These are phyloP conservation scores for Syzygium grande DNA, from an alignment of 345 rosid species.

Conservation along the genomic window DNA sequence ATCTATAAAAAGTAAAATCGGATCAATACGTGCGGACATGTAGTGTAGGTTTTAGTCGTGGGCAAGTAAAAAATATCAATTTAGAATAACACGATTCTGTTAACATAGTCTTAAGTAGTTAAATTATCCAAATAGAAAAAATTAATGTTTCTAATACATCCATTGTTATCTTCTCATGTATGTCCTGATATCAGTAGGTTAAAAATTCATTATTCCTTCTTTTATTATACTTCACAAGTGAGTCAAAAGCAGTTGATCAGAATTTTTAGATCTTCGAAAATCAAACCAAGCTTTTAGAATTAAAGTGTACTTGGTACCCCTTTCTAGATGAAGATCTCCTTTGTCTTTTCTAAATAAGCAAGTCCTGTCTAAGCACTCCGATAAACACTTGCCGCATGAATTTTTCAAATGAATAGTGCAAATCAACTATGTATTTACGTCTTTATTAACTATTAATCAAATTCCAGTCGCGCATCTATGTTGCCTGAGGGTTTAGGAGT, in stretches of 20 bases:
- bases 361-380: no score
- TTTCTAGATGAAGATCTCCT: neutral
- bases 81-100: neutral
- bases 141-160: neutral
- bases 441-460: no score
- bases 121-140: neutral
- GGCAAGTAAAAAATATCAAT: neutral
- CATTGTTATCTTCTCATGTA: no score
- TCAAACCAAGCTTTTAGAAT: no score
- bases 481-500: no score
- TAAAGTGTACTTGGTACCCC: no score
- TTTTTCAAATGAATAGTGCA: neutral
- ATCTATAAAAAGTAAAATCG: neutral
- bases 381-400: neutral
- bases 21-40: neutral
- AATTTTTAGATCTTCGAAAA: neutral
- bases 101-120: neutral
- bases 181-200: no score
- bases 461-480: no score
- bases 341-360: neutral
- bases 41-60: neutral
- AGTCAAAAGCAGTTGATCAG: no score
- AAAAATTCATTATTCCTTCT: no score
- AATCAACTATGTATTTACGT: neutral
- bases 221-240: no score